phyloP scores from a whole-genome alignment of 2,329 filamentous ascomycete genomes.

The Fusarium sp. region DNA sequence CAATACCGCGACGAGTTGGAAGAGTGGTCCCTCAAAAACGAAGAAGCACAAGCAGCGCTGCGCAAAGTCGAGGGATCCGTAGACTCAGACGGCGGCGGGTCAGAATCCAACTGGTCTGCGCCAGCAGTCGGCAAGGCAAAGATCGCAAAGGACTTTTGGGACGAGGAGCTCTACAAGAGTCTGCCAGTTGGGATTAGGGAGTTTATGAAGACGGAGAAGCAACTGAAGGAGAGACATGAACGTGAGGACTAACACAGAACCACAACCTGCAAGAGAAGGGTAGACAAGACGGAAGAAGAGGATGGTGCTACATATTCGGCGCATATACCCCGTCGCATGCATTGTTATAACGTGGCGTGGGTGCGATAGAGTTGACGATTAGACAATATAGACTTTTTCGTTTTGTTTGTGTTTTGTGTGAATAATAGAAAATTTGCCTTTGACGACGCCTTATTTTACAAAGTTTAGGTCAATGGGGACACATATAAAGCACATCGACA shows the following conservation, averaged over 20 bases:
- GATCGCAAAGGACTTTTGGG: slow-evolving; percentile 63
- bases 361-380: slow-evolving; percentile 34
- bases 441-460: no score
- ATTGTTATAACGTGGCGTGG: slow-evolving; percentile 16
- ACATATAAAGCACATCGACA: no score
- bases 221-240: slow-evolving; percentile 77
- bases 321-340: slow-evolving; percentile 32
- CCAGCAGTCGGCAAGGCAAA: slow-evolving; percentile 48
- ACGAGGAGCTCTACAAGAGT: slow-evolving; percentile 76
- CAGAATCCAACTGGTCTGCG: slow-evolving; percentile 70
- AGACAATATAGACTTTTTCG: slow-evolving; percentile 28
- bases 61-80: slow-evolving; percentile 62
- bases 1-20: slow-evolving; percentile 90
- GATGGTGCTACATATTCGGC: neutral
- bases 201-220: slow-evolving; percentile 98
- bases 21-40: slow-evolving; percentile 76
- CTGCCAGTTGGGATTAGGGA: slow-evolving; percentile 93
- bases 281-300: neutral
- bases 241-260: slow-evolving; percentile 53
- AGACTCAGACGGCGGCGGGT: slow-evolving; percentile 83
- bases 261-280: neutral
- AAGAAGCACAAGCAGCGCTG: slow-evolving; percentile 68
- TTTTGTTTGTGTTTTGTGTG: no score
- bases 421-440: no score
- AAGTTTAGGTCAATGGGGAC: no score